Base-by-base conservation (phyloP, 2,329 filamentous ascomycete genomes). In the Aphanoascus verrucosus region DNA sequence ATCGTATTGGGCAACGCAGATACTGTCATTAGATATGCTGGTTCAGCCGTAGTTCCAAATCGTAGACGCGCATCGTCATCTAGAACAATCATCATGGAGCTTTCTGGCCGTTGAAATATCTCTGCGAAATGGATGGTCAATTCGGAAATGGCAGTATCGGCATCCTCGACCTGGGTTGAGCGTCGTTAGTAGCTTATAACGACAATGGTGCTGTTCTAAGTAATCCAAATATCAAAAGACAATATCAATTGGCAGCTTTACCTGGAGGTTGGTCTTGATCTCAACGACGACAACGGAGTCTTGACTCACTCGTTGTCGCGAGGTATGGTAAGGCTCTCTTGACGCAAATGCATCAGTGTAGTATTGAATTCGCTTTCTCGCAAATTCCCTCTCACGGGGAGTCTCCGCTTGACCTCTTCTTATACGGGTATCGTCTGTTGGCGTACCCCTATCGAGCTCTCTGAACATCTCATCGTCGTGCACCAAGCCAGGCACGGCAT, bases 1-100 rank as follows among this genome's bases (percentile, higher is more conserved):
- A 93, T 72, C 58, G 87, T 78, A 9, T 75, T 75, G 1, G 85
- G 77, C 8, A 93, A 74, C 0, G 87, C 83, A 35, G 79, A 83
- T 55, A 95, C 79, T 34, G 81, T 84, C 63, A 94, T 74, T 56
- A 83, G 78, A 64, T 95, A 96, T 17, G 87, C 86, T 2, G 87
- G 85, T 49, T 89, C 84, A 58, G 87, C 85, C 4, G 81, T 83
- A 35, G 83, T 85, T 1, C 81, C 85, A 56, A 91, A 84, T 53
- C 88, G 74, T 60, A 95, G 79, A 63, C 84, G 86, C 12, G 80
- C 78, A 23, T 84, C 83, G 63, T 93, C 86, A 41, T 85, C 79
- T n/a, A 94, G 72, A 1, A 81, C 84, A 45, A 94, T 80, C 64
- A 86, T 80, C 55, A 94, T 82, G 7, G 82, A 85, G 1, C 82